Base-by-base conservation (phyloP, 2,329 filamentous ascomycete species). In the Helotiales sp. region DNA sequence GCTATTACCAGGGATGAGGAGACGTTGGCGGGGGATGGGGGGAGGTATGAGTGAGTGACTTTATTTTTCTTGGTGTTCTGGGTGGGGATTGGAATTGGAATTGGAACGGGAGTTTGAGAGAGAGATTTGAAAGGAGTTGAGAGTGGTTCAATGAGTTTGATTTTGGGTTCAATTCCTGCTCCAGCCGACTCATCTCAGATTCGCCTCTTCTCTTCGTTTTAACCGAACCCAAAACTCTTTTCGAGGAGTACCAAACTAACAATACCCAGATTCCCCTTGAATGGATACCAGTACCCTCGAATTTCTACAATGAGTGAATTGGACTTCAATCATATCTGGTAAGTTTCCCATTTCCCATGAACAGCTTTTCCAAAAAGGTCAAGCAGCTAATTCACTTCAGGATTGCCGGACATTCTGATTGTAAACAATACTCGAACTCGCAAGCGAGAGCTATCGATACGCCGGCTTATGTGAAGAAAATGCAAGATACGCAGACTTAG, bases 221-320 rank as follows among this genome's bases (percentile, higher is more conserved):
- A 34, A 13, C 22, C 24, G 45, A 62, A 24, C 20, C 6, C 13
- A n/a, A 26, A 49, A 40, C 28, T 17, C 32, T 5, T 17, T 15
- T 32, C 8, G 37, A 22, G n/a, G 28, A 26, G 1, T 13, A 6
- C 6, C 2, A 13, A 20, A 55, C 55, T 65, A 28, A 65, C 63
- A n/a, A 6, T 0, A 32, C 11, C 3, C 30, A 67, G 65, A 59
- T 86, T 87, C 47, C 93, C 93, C 0, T 79, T 97, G 73, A 81
- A 86, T 63, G 93, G 93, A 10, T 97, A 94, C 76, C 93, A 97
- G 76, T 88, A 96, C 71, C 90, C 95, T 20, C 87, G 87, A 1
- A 81, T 97, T 43, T 80, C 84, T 52, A 84, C 86, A 0, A 77
- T 89, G 7, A 80, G 83, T 1, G 77, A 69, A 0, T 71, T 78